Evolutionary conservation across 2,329 filamentous ascomycete species (phyloP).

Genomic region (Verticillium nubilum): DNA sequence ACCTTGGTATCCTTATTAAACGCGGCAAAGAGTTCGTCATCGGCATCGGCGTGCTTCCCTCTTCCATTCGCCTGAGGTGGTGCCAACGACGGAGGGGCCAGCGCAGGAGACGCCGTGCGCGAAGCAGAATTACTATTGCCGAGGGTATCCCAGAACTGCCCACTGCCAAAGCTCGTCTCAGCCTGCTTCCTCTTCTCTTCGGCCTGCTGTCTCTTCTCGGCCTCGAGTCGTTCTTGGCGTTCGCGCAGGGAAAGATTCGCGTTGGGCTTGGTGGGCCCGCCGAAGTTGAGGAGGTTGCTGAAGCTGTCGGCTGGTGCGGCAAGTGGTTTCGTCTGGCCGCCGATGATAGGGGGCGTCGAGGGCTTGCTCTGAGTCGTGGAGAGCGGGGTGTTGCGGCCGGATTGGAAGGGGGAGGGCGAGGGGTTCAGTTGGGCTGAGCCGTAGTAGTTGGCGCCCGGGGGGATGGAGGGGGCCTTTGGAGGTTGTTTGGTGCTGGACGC

Average conservation of each 20-base stretch:
- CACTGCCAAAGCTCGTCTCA: constrained; percentile 72
- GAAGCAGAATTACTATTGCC: constrained; percentile 47
- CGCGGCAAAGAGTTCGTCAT: constrained; percentile 62
- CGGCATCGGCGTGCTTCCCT: constrained; percentile 33
- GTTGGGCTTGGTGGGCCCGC: constrained; percentile 49
- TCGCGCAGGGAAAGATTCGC: constrained; percentile 75
- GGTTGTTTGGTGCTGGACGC: constrained; percentile 26
- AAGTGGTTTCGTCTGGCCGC: constrained; percentile 33
- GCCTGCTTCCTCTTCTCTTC: constrained; percentile 66
- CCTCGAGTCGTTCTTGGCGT: constrained; percentile 63
- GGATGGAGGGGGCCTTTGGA: constrained; percentile 36
- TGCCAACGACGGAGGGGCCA: constrained; percentile 16
- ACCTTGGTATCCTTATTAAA: constrained; percentile 63
- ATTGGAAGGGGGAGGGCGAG: constrained; percentile 49
- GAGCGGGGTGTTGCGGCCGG: constrained; percentile 52
- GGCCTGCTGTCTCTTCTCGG: constrained; percentile 65
- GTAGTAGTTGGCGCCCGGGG: constrained; percentile 36
- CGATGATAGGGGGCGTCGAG: constrained; percentile 29
- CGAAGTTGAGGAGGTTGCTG: constrained; percentile 65
- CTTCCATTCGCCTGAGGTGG: constrained; percentile 11
- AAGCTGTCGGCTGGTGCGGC: constrained; percentile 63
- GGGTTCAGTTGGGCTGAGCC: constrained; percentile 49
- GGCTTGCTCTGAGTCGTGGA: constrained; percentile 33
- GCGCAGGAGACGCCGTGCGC: constrained; percentile 38
- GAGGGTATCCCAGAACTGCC: constrained; percentile 70